Base-by-base conservation (phyloP, 108 stramenopile species). In the Stephanodiscus triporus region DNA sequence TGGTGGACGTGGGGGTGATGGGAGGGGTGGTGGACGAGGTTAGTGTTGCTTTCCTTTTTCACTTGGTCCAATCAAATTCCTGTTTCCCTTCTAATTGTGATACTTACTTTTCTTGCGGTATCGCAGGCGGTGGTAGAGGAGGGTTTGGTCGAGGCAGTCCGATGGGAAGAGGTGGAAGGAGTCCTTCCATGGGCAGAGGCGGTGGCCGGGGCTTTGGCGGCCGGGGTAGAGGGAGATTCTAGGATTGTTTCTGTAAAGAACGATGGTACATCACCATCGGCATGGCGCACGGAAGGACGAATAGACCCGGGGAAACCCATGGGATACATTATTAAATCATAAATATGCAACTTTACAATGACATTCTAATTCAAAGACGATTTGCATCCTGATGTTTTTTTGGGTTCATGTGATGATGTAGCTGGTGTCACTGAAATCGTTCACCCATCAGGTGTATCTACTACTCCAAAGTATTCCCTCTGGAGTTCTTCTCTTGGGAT, bases 21-120 rank as follows among this genome's bases (percentile, higher is more conserved):
- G 85, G 66, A 58, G 90, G 42, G 87, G 84, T 45, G 85, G 86
- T 24, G 81, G 89, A 40, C 63, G 87, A 43, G 68, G 63, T 19
- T 24, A 50, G 27, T 11, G 6, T 57, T 66, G 27, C 37, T 19
- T n/a, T n/a, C 7, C 51, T 24, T 19, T 53, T 3, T 53, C n/a
- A 29, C 48, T 42, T 61, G n/a, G 14, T 47, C 23, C 63, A 32
- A 61, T 20, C 0, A 10, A 13, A 8, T 27, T 34, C 20, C 40
- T 27, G 2, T 9, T 24, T 38, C 27, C 0, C 40, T 55, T 20
- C 51, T 53, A 20, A 53, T 24, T 53, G 14, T 20, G 51, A 53
- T 53, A 6, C 4, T n/a, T n/a, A n/a, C 40, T 40, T 40, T 53
- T 53, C n/a, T 53, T 9, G 5, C 20, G 71, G 74, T 24, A 50